Evolutionary conservation across 1,139 yeast genomes (phyloP), one percentile per base, ranked within the genome.

Genomic region (Tardiomyces depauwii): DNA sequence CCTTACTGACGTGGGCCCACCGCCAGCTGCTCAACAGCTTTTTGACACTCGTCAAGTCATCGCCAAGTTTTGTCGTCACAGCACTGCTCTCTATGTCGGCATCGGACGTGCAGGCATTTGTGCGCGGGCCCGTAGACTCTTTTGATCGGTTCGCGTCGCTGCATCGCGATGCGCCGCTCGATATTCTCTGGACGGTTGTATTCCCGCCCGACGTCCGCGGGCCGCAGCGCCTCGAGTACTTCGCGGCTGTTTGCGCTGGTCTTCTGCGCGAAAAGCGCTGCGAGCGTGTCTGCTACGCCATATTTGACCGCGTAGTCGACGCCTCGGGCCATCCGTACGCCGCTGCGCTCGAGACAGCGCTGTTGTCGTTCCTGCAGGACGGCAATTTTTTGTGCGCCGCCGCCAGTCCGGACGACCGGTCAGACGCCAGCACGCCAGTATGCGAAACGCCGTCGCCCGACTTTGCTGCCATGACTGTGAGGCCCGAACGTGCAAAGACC

Each of bases 61-160:
- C 67, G 2, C 68, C 68, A 0, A 61, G 61, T 14, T 64, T 64
- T 42, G 52, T 64, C 11, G 61, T 64, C 32, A 55, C 64, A 12
- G 58, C 64, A 1, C 48, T 63, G n/a, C 47, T 57, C 9, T 54
- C 59, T 16, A 50, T 64, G 56, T 45, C 54, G 2, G 46, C 52
- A 2, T 38, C 52, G 2, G 65, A 62, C 40, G 47, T 59, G 27
- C 48, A 46, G 32, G 40, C 48, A n/a, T 57, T 64, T 42, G 53
- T 52, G 18, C 23, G 46, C 45, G 2, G 42, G 45, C 44, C 55
- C 3, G 43, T 39, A 28, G 63, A 57, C 19, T 51, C 55, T 10
- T 49, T 55, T 45, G 64, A 60, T 16, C 58, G 58, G 7, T 47
- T 61, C 12, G 51, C 55, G 30, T 52, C 53, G 16, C 52, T 57